Base-by-base conservation (phyloP, 202 grass and related monocot genomes). In the Miscanthus sacchariflorus region DNA sequence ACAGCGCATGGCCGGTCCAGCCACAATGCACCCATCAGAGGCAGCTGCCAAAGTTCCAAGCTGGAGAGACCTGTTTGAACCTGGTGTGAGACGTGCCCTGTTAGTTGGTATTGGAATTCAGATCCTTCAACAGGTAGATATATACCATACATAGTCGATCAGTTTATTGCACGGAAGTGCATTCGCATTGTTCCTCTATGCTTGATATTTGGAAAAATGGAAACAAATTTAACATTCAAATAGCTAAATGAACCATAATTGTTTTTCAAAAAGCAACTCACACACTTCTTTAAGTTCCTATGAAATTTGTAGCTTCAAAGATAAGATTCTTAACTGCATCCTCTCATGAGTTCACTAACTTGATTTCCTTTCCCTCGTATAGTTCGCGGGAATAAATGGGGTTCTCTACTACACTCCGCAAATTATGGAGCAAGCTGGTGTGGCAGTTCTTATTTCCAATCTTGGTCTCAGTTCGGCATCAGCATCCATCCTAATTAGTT, bases 381-480 rank as follows among this genome's bases (percentile, higher is more conserved):
- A 95, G 93, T 93, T 95, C 90, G 84, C 91, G 64, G 93, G 91
- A 14, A 95, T 95, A 83, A 95, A 91, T 28, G 93, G 93, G 50
- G 93, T 95, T 83, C 85, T 95, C 2, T 95, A 95, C 79, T 95
- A 95, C 85, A 95, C 91, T 6, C 93, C 93, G 46, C 93, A 95
- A 83, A 95, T 95, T 46, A 89, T 95, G 72, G 82, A 95, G 85
- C 91, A 95, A 88, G 91, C 89, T 21, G 93, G 93, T 78, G 93
- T 95, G 38, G 87, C 72, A 50, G 46, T 49, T 49, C 85, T 95
- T 78, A 71, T 95, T 64, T 86, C 81, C 68, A 90, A 88, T 68
- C 67, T 93, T 81, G 93, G 93, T 19, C 58, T 95, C 56, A 88
- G 87, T 44, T 83, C 85, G 13, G 76, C 80, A 61, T 93, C 94